Conservation (phyloP, 2,329 filamentous ascomycete genomes). For the Aspergillus pseudonomiae region DNA sequence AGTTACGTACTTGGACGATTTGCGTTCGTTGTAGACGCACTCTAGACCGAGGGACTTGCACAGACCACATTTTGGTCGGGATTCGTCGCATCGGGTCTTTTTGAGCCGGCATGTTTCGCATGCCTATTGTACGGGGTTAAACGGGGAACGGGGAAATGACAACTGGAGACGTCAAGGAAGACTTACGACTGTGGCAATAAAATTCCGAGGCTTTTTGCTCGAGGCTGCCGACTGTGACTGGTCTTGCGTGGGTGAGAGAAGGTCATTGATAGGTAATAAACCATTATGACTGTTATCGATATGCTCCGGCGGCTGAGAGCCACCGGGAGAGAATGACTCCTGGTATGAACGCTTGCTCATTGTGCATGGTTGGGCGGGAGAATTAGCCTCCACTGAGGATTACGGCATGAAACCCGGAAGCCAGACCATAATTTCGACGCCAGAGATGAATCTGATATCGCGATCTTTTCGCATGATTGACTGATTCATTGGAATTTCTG, state of each 20-base stretch:
- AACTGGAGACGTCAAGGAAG: neutral
- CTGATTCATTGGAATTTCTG: constrained; percentile 1
- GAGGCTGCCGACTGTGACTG: constrained; percentile 27
- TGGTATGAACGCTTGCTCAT: constrained; percentile 43
- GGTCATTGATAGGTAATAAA: constrained; percentile 36
- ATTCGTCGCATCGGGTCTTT: constrained; percentile 60
- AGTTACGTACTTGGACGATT: constrained; percentile 54
- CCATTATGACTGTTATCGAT: constrained; percentile 28
- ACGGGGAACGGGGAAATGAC: neutral
- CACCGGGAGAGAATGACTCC: constrained; percentile 31
- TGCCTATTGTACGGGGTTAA: constrained; percentile 38
- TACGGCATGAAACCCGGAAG: neutral
- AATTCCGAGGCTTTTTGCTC: constrained; percentile 41
- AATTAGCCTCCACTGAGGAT: neutral
- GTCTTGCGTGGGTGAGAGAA: constrained; percentile 39
- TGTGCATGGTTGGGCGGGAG: constrained; percentile 30
- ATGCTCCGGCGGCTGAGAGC: constrained; percentile 27
- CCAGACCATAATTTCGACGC: neutral
- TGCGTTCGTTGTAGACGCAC: constrained; percentile 57
- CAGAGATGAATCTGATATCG: neutral
- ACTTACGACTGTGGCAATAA: constrained; percentile 44
- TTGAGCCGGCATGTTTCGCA: constrained; percentile 58
- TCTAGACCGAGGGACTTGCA: constrained; percentile 54
- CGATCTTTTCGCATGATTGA: neutral
- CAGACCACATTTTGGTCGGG: constrained; percentile 55